These are phyloP conservation scores for Cyclostephanos tholiformis DNA, from an alignment of 108 stramenopile species.

Conservation along the genomic window DNA sequence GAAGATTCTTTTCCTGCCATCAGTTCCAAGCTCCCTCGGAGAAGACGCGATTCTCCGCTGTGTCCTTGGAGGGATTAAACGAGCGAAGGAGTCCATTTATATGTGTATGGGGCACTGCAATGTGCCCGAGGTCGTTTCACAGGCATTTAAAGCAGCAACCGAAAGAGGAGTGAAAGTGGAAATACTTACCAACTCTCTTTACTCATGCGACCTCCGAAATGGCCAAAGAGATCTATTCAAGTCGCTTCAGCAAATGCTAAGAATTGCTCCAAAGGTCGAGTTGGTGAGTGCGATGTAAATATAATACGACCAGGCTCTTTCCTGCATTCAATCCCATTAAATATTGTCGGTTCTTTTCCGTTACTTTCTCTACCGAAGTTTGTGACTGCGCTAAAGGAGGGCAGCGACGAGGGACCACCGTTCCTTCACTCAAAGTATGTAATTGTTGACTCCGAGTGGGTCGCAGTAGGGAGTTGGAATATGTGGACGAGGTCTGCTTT, in stretches of 20 bases:
- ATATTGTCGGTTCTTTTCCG: not conserved
- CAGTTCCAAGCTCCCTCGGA: constrained; percentile 28
- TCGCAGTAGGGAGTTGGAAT: constrained; percentile 31
- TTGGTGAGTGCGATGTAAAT: not conserved
- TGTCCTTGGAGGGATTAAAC: constrained; percentile 31
- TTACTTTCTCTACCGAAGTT: not conserved
- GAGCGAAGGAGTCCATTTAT: constrained; percentile 19
- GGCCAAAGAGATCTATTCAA: constrained; percentile 33
- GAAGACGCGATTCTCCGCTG: constrained; percentile 45
- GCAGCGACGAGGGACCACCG: constrained; percentile 8
- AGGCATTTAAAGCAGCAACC: constrained; percentile 26
- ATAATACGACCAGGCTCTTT: not conserved
- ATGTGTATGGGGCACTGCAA: constrained; percentile 49
- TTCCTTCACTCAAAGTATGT: constrained; percentile 45
- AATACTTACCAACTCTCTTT: constrained; percentile 30
- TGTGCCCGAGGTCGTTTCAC: constrained; percentile 15
- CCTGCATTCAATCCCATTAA: not conserved
- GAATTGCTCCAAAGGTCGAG: constrained; percentile 24
- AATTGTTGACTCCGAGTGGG: constrained; percentile 32
- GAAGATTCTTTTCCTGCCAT: constrained; percentile 28
- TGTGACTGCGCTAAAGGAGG: constrained; percentile 19
- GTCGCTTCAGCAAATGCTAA: constrained; percentile 20
- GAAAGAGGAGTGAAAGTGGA: constrained; percentile 36
- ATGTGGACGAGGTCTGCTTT: constrained; percentile 33
- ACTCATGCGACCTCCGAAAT: constrained; percentile 26